Evolutionary conservation across 352 stramenopile genomes (phyloP), one percentile per base, ranked within the genome.

Genomic region (Phytophthora cryptogea): DNA sequence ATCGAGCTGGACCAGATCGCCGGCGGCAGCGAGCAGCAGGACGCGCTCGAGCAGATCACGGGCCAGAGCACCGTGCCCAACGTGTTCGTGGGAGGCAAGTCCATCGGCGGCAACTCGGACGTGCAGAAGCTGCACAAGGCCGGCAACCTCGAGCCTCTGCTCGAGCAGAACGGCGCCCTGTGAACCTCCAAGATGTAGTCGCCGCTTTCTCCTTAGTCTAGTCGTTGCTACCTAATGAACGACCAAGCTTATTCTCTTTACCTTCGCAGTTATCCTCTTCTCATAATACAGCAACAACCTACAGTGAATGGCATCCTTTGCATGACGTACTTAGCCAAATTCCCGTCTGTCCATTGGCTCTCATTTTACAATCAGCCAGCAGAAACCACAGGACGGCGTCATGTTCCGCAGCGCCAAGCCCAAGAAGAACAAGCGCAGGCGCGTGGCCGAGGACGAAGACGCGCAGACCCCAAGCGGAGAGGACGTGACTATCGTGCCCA

Each of bases 21-120:
- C 32, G 65, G 72, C 52, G 80, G 83, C 56, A 74, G 71, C 31
- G 78, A 74, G 32, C 74, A 80, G 60, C 83, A 90, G 65, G 70
- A 80, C 59, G 78, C 83, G 16, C 60, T 92, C 11, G 47, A 86
- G 60, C 43, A 69, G 23, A 83, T 89, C 63, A 89, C 83, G 54
- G 96, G 93, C 54, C 94, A 98, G 70, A 79, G 80, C 59, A 98
- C 95, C 26, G 96, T 99, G 51, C 97, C 97, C 8, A 99, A 99
- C 80, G 90, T 98, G 9, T 99, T 99, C 75, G 89, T 99, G 47
- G 87, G 89, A 39, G 92, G 93, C 68, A 88, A 96, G 66, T 95
- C 94, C 65, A 72, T 99, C 48, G 97, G 97, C 47, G 97, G 97
- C 61, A 97, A 98, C 76, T 96, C 97, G 75, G 92, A 98, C 66